Evolutionary conservation across 805 yeast species (phyloP).

Genomic region (Starmerella etchellsii): DNA sequence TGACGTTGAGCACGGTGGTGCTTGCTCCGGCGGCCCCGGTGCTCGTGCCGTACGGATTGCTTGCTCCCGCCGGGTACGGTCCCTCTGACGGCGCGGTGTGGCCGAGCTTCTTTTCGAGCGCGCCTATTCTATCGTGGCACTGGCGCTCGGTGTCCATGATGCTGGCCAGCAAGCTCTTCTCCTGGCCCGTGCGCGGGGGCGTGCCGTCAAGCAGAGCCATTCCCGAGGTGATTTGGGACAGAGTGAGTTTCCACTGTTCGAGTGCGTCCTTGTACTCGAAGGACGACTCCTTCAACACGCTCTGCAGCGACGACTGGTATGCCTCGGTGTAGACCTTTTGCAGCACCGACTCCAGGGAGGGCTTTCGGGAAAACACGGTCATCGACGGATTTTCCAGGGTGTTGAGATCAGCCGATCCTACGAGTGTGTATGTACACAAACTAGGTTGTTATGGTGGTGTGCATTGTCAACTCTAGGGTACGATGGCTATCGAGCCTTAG

Average conservation of each 20-base stretch:
- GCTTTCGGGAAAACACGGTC: slow-evolving; percentile 18
- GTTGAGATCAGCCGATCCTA: not conserved
- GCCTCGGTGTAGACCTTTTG: slow-evolving; percentile 32
- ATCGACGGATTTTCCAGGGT: no score
- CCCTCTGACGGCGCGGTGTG: slow-evolving; percentile 7
- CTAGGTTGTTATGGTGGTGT: not conserved
- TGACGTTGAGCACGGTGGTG: slow-evolving; percentile 4
- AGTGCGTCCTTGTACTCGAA: slow-evolving; percentile 28
- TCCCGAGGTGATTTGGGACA: slow-evolving; percentile 25
- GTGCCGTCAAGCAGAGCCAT: slow-evolving; percentile 25
- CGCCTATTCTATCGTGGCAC: slow-evolving; percentile 28
- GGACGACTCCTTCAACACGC: slow-evolving; percentile 30
- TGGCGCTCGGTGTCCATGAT: slow-evolving; percentile 31
- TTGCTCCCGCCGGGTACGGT: slow-evolving; percentile 2
- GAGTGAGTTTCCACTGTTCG: slow-evolving; percentile 28
- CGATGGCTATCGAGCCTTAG: not conserved
- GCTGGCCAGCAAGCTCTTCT: slow-evolving; percentile 27
- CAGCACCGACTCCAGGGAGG: slow-evolving; percentile 21
- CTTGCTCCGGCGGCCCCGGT: slow-evolving; percentile 1
- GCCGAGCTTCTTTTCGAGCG: slow-evolving; percentile 13
- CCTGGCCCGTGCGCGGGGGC: slow-evolving; percentile 26
- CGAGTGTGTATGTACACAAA: not conserved
- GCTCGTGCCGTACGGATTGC: slow-evolving; percentile 22
- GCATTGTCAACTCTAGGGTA: not conserved
- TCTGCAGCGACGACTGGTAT: slow-evolving; percentile 31